Conservation (phyloP, 352 stramenopile genomes). For the Hyaloperonospora brassicae region DNA sequence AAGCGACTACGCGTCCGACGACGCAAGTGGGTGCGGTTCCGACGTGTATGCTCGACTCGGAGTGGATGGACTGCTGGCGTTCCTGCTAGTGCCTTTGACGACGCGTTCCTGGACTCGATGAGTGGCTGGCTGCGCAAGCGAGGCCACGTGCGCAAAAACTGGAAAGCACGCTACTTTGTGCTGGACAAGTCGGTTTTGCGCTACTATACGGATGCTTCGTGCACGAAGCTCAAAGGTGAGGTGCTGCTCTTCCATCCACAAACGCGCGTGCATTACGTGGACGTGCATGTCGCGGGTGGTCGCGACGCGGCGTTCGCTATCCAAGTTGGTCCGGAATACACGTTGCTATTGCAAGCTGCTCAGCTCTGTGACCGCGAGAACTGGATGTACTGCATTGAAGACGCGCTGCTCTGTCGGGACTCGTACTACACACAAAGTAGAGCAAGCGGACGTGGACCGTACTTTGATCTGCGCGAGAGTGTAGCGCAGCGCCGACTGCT, state of each 20-base stretch:
- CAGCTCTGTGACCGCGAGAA: constrained; percentile 57
- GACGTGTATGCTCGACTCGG: constrained; percentile 25
- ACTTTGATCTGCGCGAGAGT: constrained; percentile 46
- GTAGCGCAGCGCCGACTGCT: constrained; percentile 45
- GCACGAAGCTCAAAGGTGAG: constrained; percentile 56
- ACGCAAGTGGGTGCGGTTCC: constrained; percentile 63
- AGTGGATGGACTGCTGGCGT: constrained; percentile 2
- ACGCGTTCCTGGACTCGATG: constrained; percentile 64
- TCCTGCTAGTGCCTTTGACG: constrained; percentile 44
- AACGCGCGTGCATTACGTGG: constrained; percentile 57
- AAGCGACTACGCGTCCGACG: constrained; percentile 45
- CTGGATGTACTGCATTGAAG: constrained; percentile 78
- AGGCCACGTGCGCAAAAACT: constrained; percentile 69
- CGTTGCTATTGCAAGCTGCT: constrained; percentile 48
- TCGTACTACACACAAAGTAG: constrained; percentile 44
- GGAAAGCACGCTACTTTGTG: constrained; percentile 72
- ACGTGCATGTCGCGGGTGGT: constrained; percentile 45
- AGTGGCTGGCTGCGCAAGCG: constrained; percentile 61
- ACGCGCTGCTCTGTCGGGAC: constrained; percentile 60
- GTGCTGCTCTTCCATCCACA: constrained; percentile 72
- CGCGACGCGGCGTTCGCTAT: constrained; percentile 56
- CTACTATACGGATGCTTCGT: constrained; percentile 53
- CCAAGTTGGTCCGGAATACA: constrained; percentile 52
- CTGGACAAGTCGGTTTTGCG: constrained; percentile 55
- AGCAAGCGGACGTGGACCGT: constrained; percentile 16